These are phyloP conservation scores for Zymoseptoria ardabiliae DNA, from an alignment of 2,329 filamentous ascomycete genomes.

Conservation along the genomic window DNA sequence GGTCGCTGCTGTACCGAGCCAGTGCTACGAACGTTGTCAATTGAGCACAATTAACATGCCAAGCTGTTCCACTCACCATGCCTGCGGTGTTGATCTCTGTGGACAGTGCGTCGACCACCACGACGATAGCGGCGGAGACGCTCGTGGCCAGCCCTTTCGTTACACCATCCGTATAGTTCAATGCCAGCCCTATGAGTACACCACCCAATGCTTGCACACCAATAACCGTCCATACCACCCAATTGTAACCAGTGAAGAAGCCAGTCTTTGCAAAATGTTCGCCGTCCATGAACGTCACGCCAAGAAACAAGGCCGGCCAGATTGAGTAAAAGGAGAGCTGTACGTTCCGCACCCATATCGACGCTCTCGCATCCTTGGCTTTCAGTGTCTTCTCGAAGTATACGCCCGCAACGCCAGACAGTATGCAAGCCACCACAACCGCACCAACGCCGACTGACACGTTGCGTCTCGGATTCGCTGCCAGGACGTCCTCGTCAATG, in stretches of 20 bases:
- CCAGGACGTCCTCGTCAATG: conserved; percentile 58
- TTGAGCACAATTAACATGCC: no score
- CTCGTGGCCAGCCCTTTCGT: conserved; percentile 91
- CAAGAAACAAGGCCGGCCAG: conserved; percentile 79
- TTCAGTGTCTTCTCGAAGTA: conserved; percentile 90
- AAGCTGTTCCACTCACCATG: conserved; percentile 68
- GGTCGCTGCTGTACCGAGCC: conserved; percentile 72
- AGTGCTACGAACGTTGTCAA: conserved; percentile 69
- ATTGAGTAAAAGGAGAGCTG: conserved; percentile 92
- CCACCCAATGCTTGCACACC: conserved; percentile 76
- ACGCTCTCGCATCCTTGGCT: conserved; percentile 59
- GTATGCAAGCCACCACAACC: conserved; percentile 67
- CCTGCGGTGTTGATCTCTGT: conserved; percentile 71
- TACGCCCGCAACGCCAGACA: conserved; percentile 79
- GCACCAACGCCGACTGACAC: conserved; percentile 70
- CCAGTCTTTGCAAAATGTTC: conserved; percentile 73
- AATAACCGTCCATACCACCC: conserved; percentile 81
- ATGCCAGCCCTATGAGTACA: conserved; percentile 71
- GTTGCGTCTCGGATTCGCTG: conserved; percentile 58
- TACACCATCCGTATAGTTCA: conserved; percentile 81
- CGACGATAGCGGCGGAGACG: conserved; percentile 83
- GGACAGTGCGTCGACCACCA: conserved; percentile 75
- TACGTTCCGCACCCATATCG: conserved; percentile 89
- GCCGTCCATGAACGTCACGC: conserved; percentile 81
- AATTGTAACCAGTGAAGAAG: conserved; percentile 93